phyloP scores from a whole-genome alignment of 192 early-diverging fungal genomes.

The Kickxella alabastrina region DNA sequence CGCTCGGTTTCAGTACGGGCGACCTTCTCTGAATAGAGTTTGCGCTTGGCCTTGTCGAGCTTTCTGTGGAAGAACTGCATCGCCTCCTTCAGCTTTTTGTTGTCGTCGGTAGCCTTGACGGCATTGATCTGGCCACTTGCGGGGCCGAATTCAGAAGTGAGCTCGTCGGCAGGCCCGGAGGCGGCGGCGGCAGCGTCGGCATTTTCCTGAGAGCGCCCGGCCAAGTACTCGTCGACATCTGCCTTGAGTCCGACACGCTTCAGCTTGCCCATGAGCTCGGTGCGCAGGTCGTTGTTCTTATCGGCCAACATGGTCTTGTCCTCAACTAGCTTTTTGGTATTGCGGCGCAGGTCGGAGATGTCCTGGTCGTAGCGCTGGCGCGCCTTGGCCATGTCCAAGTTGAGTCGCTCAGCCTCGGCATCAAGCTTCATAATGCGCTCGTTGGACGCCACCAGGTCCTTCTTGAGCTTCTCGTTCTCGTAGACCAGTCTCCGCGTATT shows the following conservation, averaged over 20 bases:
- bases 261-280: slow-evolving; percentile 51
- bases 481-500: slow-evolving; percentile 22
- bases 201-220: slow-evolving; percentile 15
- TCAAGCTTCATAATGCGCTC: slow-evolving; percentile 61
- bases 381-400: slow-evolving; percentile 36
- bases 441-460: slow-evolving; percentile 50
- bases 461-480: slow-evolving; percentile 58
- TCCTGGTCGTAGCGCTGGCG: slow-evolving; percentile 66
- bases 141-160: neutral
- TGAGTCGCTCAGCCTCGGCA: slow-evolving; percentile 25
- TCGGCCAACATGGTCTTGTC: slow-evolving; percentile 57
- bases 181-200: neutral
- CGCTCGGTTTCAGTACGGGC: slow-evolving; percentile 21
- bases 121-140: slow-evolving; percentile 1
- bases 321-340: slow-evolving; percentile 53
- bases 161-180: neutral
- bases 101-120: slow-evolving; percentile 11
- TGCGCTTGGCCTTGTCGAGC: slow-evolving; percentile 33
- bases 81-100: slow-evolving; percentile 28
- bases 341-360: slow-evolving; percentile 55
- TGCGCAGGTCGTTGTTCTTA: slow-evolving; percentile 58
- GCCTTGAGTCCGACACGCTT: slow-evolving; percentile 48
- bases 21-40: slow-evolving; percentile 27
- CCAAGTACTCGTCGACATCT: slow-evolving; percentile 49
- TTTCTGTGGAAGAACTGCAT: slow-evolving; percentile 44